phyloP scores from a whole-genome alignment of 2,329 filamentous ascomycete species.

The Penicillium sp. region DNA sequence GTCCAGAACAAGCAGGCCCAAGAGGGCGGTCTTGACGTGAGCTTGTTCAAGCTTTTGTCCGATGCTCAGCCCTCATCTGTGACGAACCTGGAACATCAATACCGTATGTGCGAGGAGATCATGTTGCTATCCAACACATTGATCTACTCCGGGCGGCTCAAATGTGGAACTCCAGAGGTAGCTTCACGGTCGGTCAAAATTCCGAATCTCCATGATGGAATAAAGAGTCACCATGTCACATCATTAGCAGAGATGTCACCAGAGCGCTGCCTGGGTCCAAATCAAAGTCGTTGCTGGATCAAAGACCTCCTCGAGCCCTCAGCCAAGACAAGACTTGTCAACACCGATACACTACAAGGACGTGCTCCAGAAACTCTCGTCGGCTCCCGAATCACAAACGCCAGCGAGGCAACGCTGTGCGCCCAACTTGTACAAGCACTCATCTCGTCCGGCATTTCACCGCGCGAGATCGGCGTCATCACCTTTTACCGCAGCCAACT shows the following conservation, averaged over 20 bases:
- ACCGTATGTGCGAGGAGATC: constrained; percentile 96
- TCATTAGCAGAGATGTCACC: constrained; percentile 19
- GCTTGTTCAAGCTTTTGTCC: constrained; percentile 88
- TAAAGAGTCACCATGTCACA: constrained; percentile 55
- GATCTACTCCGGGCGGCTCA: constrained; percentile 86
- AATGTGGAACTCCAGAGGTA: constrained; percentile 78
- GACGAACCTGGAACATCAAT: constrained; percentile 90
- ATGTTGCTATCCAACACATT: constrained; percentile 91
- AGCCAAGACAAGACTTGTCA: constrained; percentile 77
- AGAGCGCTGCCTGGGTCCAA: constrained; percentile 53
- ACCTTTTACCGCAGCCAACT: constrained; percentile 95
- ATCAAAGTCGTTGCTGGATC: constrained; percentile 66
- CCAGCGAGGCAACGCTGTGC: constrained; percentile 72
- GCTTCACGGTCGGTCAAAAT: constrained; percentile 66
- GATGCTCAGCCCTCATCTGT: constrained; percentile 84
- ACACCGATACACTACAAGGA: constrained; percentile 72
- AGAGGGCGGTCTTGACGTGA: constrained; percentile 82
- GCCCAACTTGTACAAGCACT: constrained; percentile 77
- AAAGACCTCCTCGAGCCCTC: constrained; percentile 64
- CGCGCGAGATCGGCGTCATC: constrained; percentile 83
- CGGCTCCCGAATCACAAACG: constrained; percentile 84
- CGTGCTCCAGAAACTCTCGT: constrained; percentile 60
- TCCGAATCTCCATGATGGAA: constrained; percentile 59
- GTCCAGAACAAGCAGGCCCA: constrained; percentile 89
- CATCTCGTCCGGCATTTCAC: constrained; percentile 68